A percentile compares a stretch with the other conserved stretches of the same genome.
Conservation (phyloP, 2,329 filamentous ascomycete genomes). For the Stagonosporopsis cucurbitacearum region DNA sequence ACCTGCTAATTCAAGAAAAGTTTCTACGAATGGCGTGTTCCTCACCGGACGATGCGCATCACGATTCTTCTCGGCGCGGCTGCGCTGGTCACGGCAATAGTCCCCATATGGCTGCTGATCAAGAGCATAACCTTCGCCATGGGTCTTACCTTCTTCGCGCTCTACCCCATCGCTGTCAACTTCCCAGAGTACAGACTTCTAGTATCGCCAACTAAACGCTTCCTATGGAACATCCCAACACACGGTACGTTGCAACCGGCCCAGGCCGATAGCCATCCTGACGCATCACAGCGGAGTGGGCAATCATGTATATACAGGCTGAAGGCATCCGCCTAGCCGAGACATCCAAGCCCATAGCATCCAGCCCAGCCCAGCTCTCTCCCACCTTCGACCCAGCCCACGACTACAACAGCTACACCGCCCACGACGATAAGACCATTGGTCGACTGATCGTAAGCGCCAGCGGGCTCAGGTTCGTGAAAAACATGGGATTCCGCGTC, state of each 20-base stretch:
- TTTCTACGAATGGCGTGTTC: conserved; percentile 49
- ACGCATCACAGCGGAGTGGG: conserved; percentile 38
- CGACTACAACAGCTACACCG: conserved; percentile 32
- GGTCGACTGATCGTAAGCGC: conserved; percentile 29
- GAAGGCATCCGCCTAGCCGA: conserved; percentile 25
- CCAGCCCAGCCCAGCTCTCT: not conserved
- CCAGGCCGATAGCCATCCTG: not conserved
- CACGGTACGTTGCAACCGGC: conserved; percentile 26
- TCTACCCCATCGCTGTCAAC: conserved; percentile 44
- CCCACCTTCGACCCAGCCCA: conserved; percentile 6
- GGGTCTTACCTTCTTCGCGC: conserved; percentile 43
- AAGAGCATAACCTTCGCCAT: conserved; percentile 37
- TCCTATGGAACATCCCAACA: conserved; percentile 49
- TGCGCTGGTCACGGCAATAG: conserved; percentile 32
- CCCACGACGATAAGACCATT: conserved; percentile 18
- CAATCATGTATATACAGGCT: conserved; percentile 41
- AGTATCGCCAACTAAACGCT: conserved; percentile 43
- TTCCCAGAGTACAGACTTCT: conserved; percentile 47
- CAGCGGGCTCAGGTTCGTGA: conserved; percentile 28
- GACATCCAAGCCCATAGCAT: not conserved
- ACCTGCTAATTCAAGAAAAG: conserved; percentile 13
- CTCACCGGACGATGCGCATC: conserved; percentile 32
- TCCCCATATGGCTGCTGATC: conserved; percentile 37
- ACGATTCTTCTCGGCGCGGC: conserved; percentile 31
- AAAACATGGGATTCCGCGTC: conserved; percentile 17